Evolutionary conservation across 169 alveolate species (phyloP).

Genomic region (Eimeria nieschulzi): DNA sequence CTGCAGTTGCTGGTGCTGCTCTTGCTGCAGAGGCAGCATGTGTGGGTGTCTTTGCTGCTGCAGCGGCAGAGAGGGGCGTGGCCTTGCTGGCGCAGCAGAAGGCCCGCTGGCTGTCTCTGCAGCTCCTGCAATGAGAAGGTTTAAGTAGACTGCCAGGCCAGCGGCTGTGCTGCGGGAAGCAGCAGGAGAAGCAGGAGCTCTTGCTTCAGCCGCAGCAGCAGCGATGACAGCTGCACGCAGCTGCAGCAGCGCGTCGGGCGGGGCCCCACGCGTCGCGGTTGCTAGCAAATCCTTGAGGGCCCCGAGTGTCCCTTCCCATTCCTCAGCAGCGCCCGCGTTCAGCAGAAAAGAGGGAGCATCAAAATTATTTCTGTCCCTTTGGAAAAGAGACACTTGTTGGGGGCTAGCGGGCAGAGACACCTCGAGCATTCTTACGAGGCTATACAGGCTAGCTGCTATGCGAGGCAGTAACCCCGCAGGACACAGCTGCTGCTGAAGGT

Average conservation of each 20-base stretch:
- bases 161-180: background rate
- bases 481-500: background rate
- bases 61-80: background rate
- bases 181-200: conserved; percentile 9
- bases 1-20: background rate
- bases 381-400: too few relatives aligned
- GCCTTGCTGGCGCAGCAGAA: background rate
- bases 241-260: background rate
- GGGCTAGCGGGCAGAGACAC: too few relatives aligned
- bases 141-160: background rate
- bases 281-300: background rate
- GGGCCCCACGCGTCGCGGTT: conserved; percentile 14
- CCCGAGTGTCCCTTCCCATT: background rate
- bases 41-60: background rate
- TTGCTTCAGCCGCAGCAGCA: conserved; percentile 17
- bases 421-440: background rate
- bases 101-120: background rate
- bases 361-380: too few relatives aligned
- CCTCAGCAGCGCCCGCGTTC: background rate
- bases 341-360: background rate
- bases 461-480: background rate
- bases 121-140: conserved; percentile 18
- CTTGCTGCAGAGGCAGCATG: conserved; percentile 11
- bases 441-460: background rate
- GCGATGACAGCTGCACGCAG: conserved; percentile 22